Conservation (phyloP, 257 asterid species). For the Nicotiana paniculata region DNA sequence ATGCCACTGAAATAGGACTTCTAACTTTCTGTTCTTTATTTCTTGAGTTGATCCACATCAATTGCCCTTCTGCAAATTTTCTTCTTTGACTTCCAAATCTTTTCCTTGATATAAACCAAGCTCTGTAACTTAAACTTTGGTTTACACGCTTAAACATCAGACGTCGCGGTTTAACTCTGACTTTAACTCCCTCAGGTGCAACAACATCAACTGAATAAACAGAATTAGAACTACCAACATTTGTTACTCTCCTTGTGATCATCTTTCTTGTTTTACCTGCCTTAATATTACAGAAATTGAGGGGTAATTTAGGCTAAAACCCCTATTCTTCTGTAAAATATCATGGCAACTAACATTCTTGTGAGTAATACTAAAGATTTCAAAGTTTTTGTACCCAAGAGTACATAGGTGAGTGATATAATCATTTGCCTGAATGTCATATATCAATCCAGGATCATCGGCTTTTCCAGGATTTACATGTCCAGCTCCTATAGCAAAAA, state of each 20-base stretch:
- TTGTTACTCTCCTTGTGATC: conserved; percentile 51
- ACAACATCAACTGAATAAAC: conserved; percentile 29
- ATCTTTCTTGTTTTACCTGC: conserved; percentile 45
- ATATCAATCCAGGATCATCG: conserved; percentile 69
- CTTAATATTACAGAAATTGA: conserved; percentile 57
- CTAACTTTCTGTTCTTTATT: conserved; percentile 42
- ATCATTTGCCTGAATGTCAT: conserved; percentile 58
- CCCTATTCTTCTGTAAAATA: conserved; percentile 40
- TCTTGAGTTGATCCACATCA: conserved; percentile 63
- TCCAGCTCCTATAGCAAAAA: conserved; percentile 84
- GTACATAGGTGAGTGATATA: conserved; percentile 70
- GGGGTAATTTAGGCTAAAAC: conserved; percentile 87
- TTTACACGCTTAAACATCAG: conserved; percentile 43
- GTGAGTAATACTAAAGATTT: conserved; percentile 72
- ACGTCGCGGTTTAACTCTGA: conserved; percentile 60
- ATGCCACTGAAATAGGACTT: conserved; percentile 84
- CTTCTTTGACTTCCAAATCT: conserved; percentile 20
- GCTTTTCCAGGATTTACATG: conserved; percentile 82
- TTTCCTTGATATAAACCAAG: conserved; percentile 52
- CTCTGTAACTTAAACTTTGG: conserved; percentile 65
- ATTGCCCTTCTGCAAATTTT: conserved; percentile 48
- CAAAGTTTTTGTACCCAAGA: conserved; percentile 52
- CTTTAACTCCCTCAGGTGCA: conserved; percentile 74
- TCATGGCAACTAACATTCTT: conserved; percentile 71
- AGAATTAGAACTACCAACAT: conserved; percentile 50